Evolutionary conservation across 495 filamentous ascomycete genomes (phyloP), one percentile per base, ranked within the genome.

Genomic region (Aspergillus sclerotiicarbonarius): DNA sequence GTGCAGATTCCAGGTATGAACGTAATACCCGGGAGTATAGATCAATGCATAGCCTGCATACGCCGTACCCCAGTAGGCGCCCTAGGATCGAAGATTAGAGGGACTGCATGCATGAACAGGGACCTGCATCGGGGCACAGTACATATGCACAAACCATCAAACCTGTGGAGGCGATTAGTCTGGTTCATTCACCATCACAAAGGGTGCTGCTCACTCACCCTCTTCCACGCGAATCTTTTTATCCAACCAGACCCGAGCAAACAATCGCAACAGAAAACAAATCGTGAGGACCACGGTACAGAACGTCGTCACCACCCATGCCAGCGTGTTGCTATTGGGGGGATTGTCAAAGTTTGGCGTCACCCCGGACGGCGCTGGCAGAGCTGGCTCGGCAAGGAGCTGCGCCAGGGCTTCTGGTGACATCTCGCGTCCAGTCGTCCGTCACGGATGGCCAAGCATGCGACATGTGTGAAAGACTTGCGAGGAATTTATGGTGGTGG

Each of bases 291-390:
- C 54, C 37, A n/a, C n/a, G n/a, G 46, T 54, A 20, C 61, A 68
- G 1, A 62, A 18, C 3, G 66, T 62, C 1, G 59, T 62, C 12
- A 73, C 58, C 33, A 53, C 63, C 54, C 62, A 65, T 4, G 66
- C 66, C 6, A 66, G 46, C 9, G 25, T 55, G 41, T 72, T 74
- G 4, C 51, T 30, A 51, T 67, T 71, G 3, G 69, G 61, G n/a
- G 71, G 69, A 46, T 71, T 64, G 30, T 68, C 63, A 30, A 74
- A 62, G 41, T 72, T 63, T 1, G 65, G 43, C 3, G 60, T 63
- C 10, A 65, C 60, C 5, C 65, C 62, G 13, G 49, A 19, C 48
- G 65, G 65, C 5, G 62, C 35, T 33, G 52, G 18, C 30, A 65
- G 62, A 6, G 65, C 62, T 31, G 65, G 65, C 41, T 32, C 33